Evolutionary conservation across 495 filamentous ascomycete genomes (phyloP), one percentile per base, ranked within the genome.

Genomic region (Penicillium dipodomyicola): DNA sequence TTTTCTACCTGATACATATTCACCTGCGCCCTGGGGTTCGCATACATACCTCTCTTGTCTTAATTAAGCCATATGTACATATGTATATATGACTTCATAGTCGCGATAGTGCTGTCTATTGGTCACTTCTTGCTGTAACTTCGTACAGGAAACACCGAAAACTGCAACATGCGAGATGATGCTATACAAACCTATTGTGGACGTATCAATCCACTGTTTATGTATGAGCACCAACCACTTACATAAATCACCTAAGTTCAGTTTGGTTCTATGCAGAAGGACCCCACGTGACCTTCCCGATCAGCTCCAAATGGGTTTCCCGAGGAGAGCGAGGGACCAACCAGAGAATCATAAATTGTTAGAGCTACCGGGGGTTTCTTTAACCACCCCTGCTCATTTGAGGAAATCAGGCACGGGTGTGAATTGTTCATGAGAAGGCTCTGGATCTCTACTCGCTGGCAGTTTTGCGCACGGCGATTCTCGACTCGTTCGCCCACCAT

Each of bases 401-500:
- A 59, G 59, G 59, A 35, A 52, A 11, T 47, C 57, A 57, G 54
- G 56, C 49, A 57, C 46, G 59, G 57, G 53, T 20, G 15, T 54
- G n/a, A 41, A 23, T 65, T 62, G 63, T 66, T 46, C 50, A 70
- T 70, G 67, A 56, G 57, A 66, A 44, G 60, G 37, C 46, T 63
- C 32, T 68, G 59, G 61, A 55, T 20, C 43, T 56, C 61, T 41
- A 25, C 61, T 48, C 46, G 58, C 56, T 65, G 39, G 40, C 62
- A 55, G 48, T 65, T 43, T 56, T 49, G 29, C 57, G 57, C 55
- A 42, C 59, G 65, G 54, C 69, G 67, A 64, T 57, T 71, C 25
- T 77, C 71, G 44, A 69, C 64, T 52, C 49, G 56, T 54, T 61
- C 70, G 47, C 54, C 63, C 62, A 55, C 62, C 46, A 76, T 76